Percentiles rank a stretch among this genome's conserved stretches.
These are phyloP conservation scores for Emericellopsis atlantica DNA, from an alignment of 2,329 filamentous ascomycete genomes.

Conservation along the genomic window DNA sequence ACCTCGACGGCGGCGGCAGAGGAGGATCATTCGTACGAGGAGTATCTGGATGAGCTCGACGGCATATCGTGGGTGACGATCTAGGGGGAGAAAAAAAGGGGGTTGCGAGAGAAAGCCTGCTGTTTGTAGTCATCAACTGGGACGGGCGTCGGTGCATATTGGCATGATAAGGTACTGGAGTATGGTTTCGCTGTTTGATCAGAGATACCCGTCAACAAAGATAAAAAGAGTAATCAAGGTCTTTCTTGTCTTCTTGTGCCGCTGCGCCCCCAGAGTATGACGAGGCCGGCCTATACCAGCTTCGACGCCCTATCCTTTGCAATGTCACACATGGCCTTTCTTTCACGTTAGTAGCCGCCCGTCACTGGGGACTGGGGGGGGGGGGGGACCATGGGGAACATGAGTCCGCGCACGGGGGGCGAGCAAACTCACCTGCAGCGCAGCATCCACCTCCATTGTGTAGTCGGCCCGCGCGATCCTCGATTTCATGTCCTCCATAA, in stretches of 20 bases:
- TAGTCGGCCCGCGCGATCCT: conserved; percentile 60
- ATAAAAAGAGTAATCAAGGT: neutral
- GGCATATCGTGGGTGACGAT: conserved; percentile 33
- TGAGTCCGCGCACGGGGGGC: too few relatives aligned
- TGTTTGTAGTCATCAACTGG: too few relatives aligned
- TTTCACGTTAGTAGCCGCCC: conserved; percentile 18
- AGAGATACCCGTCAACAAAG: too few relatives aligned
- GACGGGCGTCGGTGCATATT: too few relatives aligned
- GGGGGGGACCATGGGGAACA: too few relatives aligned
- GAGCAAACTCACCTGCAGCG: conserved; percentile 49
- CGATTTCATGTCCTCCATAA: conserved; percentile 71
- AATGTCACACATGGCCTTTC: conserved; percentile 86
- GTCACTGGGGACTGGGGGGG: too few relatives aligned
- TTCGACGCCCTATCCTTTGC: conserved; percentile 68
- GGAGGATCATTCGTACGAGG: conserved; percentile 34
- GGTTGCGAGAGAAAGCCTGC: too few relatives aligned
- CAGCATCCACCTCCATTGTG: conserved; percentile 55
- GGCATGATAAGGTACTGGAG: neutral
- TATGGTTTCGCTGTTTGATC: neutral
- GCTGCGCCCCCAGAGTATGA: too few relatives aligned
- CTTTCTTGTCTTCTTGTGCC: neutral
- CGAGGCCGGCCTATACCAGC: conserved; percentile 17
- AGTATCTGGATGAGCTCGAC: conserved; percentile 42
- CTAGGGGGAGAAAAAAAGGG: neutral
- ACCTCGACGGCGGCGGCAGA: conserved; percentile 7